Conservation (phyloP, 116 monocot species). For the Papilionanthe hybrid region DNA sequence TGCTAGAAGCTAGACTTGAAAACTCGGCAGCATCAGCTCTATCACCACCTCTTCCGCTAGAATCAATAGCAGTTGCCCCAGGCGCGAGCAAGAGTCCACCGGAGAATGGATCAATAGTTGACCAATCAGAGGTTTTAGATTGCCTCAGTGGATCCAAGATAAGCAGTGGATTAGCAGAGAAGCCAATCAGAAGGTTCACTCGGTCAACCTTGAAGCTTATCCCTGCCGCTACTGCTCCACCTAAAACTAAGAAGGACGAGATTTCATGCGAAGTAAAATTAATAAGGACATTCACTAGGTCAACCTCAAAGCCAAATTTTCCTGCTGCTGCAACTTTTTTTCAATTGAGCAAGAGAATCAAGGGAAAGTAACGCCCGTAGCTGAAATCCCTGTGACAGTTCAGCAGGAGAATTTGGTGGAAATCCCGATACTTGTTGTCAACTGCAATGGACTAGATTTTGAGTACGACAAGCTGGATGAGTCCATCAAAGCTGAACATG, state of each 20-base stretch:
- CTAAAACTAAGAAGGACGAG: constrained; percentile 1
- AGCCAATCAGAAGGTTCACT: constrained; percentile 10
- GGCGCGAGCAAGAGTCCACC: background rate
- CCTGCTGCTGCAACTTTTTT: background rate
- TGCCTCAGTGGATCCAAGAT: background rate
- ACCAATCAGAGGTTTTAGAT: background rate
- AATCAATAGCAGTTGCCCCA: background rate
- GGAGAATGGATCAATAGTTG: background rate
- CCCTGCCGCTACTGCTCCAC: background rate
- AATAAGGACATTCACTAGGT: constrained; percentile 9
- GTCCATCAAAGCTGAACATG: constrained; percentile 3
- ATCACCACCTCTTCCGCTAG: background rate
- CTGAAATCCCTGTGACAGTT: background rate
- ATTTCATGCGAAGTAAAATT: background rate
- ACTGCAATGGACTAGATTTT: background rate
- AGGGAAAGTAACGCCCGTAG: background rate
- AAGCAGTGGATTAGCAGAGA: constrained; percentile 2
- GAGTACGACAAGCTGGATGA: background rate
- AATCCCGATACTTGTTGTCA: background rate
- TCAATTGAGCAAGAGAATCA: background rate
- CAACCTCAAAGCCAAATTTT: background rate
- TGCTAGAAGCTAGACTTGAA: background rate
- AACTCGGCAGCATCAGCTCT: background rate
- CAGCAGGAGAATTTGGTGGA: too few species aligned
- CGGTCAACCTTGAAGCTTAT: constrained; percentile 6